phyloP scores from a whole-genome alignment of 345 rosid genomes.

The Camelina neglecta region DNA sequence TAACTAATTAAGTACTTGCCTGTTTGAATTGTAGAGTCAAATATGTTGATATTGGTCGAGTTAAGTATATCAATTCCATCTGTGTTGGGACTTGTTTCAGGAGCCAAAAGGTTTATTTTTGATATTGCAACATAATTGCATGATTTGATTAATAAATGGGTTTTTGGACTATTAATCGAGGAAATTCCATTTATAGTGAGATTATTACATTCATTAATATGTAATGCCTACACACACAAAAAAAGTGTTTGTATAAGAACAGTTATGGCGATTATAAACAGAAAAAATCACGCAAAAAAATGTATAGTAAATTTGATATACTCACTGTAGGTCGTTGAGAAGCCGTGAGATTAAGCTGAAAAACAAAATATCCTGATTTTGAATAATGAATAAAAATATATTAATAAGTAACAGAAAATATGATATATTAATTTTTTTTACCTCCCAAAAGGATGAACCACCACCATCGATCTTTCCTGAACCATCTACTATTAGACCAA shows the following conservation, averaged over 20 bases:
- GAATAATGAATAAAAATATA: neutral
- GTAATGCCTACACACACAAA: conserved; percentile 3
- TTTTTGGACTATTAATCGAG: conserved; percentile 14
- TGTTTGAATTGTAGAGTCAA: conserved; percentile 10
- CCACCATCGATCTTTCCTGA: conserved; percentile 27
- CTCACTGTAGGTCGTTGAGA: conserved; percentile 30
- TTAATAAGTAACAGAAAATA: neutral
- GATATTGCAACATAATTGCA: conserved; percentile 19
- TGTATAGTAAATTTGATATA: neutral
- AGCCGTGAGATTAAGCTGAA: neutral
- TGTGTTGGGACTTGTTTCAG: conserved; percentile 24
- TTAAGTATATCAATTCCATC: conserved; percentile 30
- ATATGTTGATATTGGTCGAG: conserved; percentile 7
- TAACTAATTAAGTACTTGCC: neutral
- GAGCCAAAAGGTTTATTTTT: conserved; percentile 12
- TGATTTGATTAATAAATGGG: neutral
- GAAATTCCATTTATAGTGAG: conserved; percentile 7
- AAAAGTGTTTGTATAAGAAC: neutral
- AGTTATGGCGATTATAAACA: neutral
- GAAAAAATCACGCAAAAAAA: neutral
- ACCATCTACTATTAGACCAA: conserved; percentile 5
- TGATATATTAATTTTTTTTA: neutral
- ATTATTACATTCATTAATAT: neutral
- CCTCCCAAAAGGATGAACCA: conserved; percentile 36
- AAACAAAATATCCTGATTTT: neutral